These are phyloP conservation scores for Talaromyces wortmannii DNA, from an alignment of 495 filamentous ascomycete genomes.

Conservation along the genomic window DNA sequence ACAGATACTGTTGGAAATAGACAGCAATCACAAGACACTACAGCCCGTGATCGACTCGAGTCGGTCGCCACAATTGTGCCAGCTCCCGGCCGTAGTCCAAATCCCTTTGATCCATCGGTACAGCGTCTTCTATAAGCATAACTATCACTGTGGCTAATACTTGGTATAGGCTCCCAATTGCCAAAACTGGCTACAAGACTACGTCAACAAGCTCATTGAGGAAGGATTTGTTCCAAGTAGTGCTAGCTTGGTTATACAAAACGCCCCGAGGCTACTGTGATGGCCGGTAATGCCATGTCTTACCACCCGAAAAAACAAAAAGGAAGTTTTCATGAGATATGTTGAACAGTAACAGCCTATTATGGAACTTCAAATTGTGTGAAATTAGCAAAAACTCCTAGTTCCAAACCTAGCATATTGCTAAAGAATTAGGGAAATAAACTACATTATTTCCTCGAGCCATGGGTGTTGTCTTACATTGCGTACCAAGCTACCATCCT, in stretches of 20 bases:
- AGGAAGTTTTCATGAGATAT: too few relatives aligned
- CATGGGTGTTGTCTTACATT: too few relatives aligned
- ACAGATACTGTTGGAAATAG: slow-evolving; percentile 11
- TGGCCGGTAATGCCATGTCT: too few relatives aligned
- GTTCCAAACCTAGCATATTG: too few relatives aligned
- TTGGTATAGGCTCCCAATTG: slow-evolving; percentile 8
- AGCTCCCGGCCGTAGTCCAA: slow-evolving; percentile 9
- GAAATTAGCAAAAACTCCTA: too few relatives aligned
- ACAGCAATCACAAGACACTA: slow-evolving; percentile 8
- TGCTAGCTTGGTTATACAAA: background rate
- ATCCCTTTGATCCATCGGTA: slow-evolving; percentile 13
- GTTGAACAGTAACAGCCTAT: too few relatives aligned
- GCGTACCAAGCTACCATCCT: too few relatives aligned
- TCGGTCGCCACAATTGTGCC: slow-evolving; percentile 9
- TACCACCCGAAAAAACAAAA: too few relatives aligned
- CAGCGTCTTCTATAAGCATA: background rate
- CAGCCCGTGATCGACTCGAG: slow-evolving; percentile 15
- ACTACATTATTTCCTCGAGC: too few relatives aligned
- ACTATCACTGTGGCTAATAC: background rate
- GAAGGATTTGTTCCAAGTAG: slow-evolving; percentile 3
- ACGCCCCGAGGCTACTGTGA: background rate
- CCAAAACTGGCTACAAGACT: slow-evolving; percentile 7
- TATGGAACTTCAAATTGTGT: too few relatives aligned
- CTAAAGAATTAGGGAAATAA: too few relatives aligned
- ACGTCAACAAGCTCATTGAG: slow-evolving; percentile 7